A percentile compares a stretch with the other conserved stretches of the same genome.
Conservation (phyloP, 176 grass and related monocot genomes). For the Zoysia japonica region DNA sequence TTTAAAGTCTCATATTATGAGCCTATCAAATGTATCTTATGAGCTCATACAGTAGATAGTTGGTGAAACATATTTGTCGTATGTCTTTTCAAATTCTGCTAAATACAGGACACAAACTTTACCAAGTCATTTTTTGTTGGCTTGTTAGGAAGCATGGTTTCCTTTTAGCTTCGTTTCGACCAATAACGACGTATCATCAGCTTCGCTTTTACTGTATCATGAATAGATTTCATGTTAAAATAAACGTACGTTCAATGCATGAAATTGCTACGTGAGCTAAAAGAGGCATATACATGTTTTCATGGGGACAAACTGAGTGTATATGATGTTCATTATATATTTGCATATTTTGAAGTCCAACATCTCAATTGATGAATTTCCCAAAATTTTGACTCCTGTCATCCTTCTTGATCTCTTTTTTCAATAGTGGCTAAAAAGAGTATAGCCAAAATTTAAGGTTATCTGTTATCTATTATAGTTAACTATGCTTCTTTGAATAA, state of each 20-base stretch:
- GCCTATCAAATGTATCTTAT: background rate
- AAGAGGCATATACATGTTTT: background rate
- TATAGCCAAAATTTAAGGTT: background rate
- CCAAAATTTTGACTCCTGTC: background rate
- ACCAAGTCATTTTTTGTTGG: background rate
- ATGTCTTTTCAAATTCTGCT: background rate
- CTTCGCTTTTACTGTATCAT: constrained; percentile 1
- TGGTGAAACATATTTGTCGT: background rate
- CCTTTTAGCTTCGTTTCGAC: background rate
- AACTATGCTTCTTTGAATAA: background rate
- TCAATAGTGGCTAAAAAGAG: background rate
- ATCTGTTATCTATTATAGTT: background rate
- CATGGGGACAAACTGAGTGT: background rate
- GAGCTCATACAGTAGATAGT: background rate
- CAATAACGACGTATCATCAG: background rate
- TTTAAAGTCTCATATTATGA: background rate
- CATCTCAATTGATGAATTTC: background rate
- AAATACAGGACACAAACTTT: background rate
- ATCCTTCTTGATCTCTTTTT: background rate
- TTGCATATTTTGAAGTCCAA: background rate
- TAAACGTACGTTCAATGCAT: background rate
- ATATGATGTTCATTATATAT: background rate
- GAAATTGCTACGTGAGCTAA: background rate
- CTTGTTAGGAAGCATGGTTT: background rate
- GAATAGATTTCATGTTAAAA: background rate